phyloP scores from a whole-genome alignment of 106 monocot genomes.

The Dactylorhiza incarnata region DNA sequence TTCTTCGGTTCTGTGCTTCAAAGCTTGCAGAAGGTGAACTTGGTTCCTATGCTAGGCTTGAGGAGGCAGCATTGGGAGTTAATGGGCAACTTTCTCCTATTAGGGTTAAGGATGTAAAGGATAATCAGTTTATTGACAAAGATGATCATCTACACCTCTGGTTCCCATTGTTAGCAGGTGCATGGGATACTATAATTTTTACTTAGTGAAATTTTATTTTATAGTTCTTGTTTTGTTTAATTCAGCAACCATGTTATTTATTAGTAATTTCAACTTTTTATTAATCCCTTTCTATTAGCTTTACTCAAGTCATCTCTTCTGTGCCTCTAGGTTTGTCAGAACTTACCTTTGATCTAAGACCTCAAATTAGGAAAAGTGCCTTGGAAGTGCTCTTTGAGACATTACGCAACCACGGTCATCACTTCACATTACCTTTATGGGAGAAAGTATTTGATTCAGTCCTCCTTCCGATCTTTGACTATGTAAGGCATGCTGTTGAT shows the following conservation, averaged over 20 bases:
- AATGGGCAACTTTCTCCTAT: constrained; percentile 2
- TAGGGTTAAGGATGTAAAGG: constrained; percentile 9
- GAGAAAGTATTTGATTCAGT: constrained; percentile 91
- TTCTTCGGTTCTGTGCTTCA: constrained; percentile 79
- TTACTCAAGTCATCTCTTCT: not conserved
- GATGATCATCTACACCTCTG: constrained; percentile 54
- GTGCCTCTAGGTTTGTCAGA: constrained; percentile 73
- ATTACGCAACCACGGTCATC: constrained; percentile 80
- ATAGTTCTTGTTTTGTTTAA: not conserved
- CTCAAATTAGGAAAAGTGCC: constrained; percentile 87
- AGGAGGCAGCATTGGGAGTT: not conserved
- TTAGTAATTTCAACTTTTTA: not conserved
- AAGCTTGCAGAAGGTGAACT: constrained; percentile 91
- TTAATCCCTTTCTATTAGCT: not conserved
- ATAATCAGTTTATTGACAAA: constrained; percentile 23
- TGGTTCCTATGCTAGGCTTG: constrained; percentile 25
- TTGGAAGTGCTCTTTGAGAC: constrained; percentile 89
- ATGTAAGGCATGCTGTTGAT: constrained; percentile 89
- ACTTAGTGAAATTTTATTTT: not conserved
- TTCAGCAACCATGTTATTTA: not conserved
- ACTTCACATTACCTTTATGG: constrained; percentile 81
- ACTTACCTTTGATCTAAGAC: constrained; percentile 86
- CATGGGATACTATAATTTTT: not conserved
- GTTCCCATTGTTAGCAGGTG: constrained; percentile 59
- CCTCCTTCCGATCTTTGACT: constrained; percentile 93